Evolutionary conservation across 2,329 filamentous ascomycete species (phyloP), one percentile per base, ranked within the genome.

Genomic region (Dactylellina drechsleri): DNA sequence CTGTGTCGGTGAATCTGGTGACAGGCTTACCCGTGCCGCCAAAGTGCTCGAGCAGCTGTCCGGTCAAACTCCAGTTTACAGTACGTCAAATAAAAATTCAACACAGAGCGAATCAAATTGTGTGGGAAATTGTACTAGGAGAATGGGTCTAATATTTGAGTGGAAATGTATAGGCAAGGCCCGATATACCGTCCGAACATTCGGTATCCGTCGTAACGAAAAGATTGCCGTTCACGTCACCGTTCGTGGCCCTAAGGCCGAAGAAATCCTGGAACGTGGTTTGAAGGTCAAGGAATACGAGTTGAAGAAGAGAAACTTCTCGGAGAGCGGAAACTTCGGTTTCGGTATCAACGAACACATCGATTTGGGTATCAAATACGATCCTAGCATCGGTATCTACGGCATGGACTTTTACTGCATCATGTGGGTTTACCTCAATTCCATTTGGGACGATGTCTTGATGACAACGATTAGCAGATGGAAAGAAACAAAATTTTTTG

Each of bases 281-380:
- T 91, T 99, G 84, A 99, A 99, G 91, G 95, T 99, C 90, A 99
- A 99, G 93, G 95, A 99, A 87, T 99, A 99, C 88, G 95, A 99
- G 86, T 89, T 99, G 82, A 91, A 92, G 87, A 97, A 95, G 90
- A 91, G 92, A 86, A 99, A 99, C 92, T 99, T 99, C 91, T 94
- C 91, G 84, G 92, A 97, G 90, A 98, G 94, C 80, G 95, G 95
- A 84, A 97, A 97, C 91, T 99, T 99, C 85, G 95, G 95, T 81
- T 99, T 99, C 89, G 95, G 95, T 88, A 99, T 99, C 88, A 93
- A 89, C 87, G 95, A 99, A 88, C 95, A 99, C 91, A 99, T 99
- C 86, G 95, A 99, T 89, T 89, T 99, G 82, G 95, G 95, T 83
- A 99, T 99, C 92, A 99, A 99, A 91, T 97, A 97, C 88, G 93